Percentiles rank a stretch among this genome's conserved stretches.
Evolutionary conservation across 2,329 filamentous ascomycete genomes (phyloP).

Genomic region (Aureobasidium lini): DNA sequence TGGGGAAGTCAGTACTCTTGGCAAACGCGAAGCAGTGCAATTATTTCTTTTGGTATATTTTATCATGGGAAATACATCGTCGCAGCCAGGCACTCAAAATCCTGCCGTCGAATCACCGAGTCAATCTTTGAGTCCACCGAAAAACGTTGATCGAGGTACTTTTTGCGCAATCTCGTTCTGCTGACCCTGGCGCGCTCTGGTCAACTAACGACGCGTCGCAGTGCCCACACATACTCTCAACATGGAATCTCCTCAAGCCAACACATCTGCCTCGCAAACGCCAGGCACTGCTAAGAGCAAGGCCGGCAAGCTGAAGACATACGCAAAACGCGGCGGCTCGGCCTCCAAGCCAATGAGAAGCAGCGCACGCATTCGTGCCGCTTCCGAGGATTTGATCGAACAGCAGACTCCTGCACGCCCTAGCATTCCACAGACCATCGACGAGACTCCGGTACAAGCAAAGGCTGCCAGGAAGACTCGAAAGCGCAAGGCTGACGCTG

Average conservation of each 20-base stretch:
- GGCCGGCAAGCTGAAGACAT: constrained; percentile 10
- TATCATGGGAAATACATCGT: constrained; percentile 2
- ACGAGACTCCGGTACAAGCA: constrained; percentile 3
- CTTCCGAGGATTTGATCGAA: not conserved
- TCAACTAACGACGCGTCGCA: constrained; percentile 11
- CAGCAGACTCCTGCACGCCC: not conserved
- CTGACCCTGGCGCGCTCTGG: not conserved
- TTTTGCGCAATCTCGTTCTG: not conserved
- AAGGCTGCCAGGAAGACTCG: constrained; percentile 1
- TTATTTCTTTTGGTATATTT: constrained; percentile 2
- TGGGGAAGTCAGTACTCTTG: not conserved
- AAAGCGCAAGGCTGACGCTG: not conserved
- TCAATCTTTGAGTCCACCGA: not conserved
- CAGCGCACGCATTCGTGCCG: constrained; percentile 4
- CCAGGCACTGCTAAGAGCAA: constrained; percentile 6
- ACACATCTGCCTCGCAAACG: not conserved
- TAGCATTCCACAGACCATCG: constrained; percentile 5
- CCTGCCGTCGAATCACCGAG: not conserved
- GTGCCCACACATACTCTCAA: not conserved
- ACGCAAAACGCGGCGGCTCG: constrained; percentile 9
- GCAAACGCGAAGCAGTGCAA: constrained; percentile 1
- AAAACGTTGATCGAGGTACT: not conserved
- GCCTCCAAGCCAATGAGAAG: constrained; percentile 2
- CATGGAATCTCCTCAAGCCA: constrained; percentile 4
- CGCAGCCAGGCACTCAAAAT: constrained; percentile 1